Base-by-base conservation (phyloP, 2,329 filamentous ascomycete genomes). In the Calonectria montana region DNA sequence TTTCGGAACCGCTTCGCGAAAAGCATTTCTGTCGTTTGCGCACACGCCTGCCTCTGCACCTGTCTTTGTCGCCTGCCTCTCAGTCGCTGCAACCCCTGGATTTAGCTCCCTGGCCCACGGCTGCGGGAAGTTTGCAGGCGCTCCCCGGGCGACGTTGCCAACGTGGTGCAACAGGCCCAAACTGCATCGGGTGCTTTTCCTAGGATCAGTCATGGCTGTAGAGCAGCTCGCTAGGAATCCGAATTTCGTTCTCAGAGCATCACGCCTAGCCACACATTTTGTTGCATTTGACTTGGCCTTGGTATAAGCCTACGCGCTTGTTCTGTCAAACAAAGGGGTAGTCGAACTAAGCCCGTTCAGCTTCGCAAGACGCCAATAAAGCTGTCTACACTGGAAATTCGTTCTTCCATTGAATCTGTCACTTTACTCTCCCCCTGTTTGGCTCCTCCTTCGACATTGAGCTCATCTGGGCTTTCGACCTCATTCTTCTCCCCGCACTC, bases 191-290 rank as follows among this genome's bases (percentile, higher is more conserved):
- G 29, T 62, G 27, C 39, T n/a, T 43, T 62, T 37, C 25, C 16
- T 29, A 16, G 10, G 57, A 45, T 31, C 37, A 23, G 57, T 63
- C 70, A 75, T 55, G 50, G 59, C 55, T 64, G 41, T 48, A 70
- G 53, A 18, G 43, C 67, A 31, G 47, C 39, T 31, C n/a, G 15
- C 29, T 7, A 16, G 39, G 37, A 45, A 57, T 57, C 35, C 23
- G 37, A 39, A 23, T 48, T 47, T 21, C 10, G 43, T 47, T 64
- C 23, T 65, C 63, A 31, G 27, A 35, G 50, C 41, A 63, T 35
- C 23, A 25, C 47, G 15, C 48, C 18, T 25, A 10, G 10, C 45
- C 29, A 7, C 66, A 10, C 15, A 39, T 23, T 25, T 18, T 29
- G 41, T 41, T 25, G 39, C 65, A 29, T 27, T 18, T 37, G 35